Base-by-base conservation (phyloP, 2,329 filamentous ascomycete genomes). In the Fusarium zealandicum region DNA sequence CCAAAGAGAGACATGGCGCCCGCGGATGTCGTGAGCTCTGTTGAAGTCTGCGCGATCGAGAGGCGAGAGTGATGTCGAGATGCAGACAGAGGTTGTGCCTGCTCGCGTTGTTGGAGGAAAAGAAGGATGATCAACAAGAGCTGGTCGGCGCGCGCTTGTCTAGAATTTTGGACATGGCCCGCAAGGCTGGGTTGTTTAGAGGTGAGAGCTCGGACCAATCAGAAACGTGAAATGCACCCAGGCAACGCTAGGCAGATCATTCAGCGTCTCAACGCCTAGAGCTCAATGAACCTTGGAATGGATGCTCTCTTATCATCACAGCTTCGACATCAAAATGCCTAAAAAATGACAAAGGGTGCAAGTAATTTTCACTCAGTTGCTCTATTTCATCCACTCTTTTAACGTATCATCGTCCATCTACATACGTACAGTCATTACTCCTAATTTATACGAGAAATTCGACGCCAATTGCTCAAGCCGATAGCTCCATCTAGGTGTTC, bases 1-100 rank as follows among this genome's bases (percentile, higher is more conserved):
- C 72, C 72, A 49, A 76, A 75, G 56, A 74, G 64, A 53, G 72
- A 71, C 72, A 74, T 74, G 59, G 49, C 59, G 49, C 46, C 42
- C 56, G 47, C 54, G 37, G 31, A 31, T 49, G 27, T 57, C 44
- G 51, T 40, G 36, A 20, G 17, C 17, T 42, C 36, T 30, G 12
- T 6, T 35, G 41, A 28, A 35, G n/a, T 40, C 6, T 28, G 18
- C 1, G 16, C 36, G 48, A 37, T 40, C 39, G 46, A 40, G 47
- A 6, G 1, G 44, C 46, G 25, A 44, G 52, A 39, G 14, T 32
- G 47, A 44, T 46, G 13, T 38, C 39, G 33, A 39, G 40, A 27
- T 45, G 49, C 30, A 42, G 48, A 46, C 53, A 37, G 55, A 27
- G 45, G n/a, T 52, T 32, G 42, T 56, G 55, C 55, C 63, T 55